phyloP scores from a whole-genome alignment of 345 rosid species.

The Turnera subulata region DNA sequence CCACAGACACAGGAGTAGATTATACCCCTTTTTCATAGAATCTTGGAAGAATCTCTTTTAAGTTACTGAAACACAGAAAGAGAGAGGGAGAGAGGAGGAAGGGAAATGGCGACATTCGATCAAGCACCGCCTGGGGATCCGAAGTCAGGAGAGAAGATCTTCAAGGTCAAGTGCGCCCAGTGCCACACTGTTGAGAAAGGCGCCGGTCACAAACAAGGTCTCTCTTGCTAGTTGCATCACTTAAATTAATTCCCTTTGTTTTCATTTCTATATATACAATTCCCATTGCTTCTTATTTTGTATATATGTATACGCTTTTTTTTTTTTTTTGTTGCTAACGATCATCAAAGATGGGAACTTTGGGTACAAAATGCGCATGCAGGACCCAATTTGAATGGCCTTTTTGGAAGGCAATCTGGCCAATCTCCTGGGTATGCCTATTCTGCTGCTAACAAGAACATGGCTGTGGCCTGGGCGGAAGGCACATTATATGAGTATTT shows the following conservation, averaged over 20 bases:
- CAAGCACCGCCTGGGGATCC: slow-evolving; percentile 81
- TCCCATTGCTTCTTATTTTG: too few relatives aligned
- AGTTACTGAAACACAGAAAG: too few relatives aligned
- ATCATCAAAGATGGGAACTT: not conserved
- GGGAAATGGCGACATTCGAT: slow-evolving; percentile 3
- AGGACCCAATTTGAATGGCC: slow-evolving; percentile 91
- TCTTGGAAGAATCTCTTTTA: too few relatives aligned
- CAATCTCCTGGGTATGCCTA: slow-evolving; percentile 79
- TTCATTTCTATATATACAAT: too few relatives aligned
- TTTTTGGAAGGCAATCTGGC: slow-evolving; percentile 89
- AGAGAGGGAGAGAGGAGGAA: too few relatives aligned
- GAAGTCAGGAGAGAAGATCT: slow-evolving; percentile 77
- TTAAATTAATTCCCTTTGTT: too few relatives aligned
- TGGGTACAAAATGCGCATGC: slow-evolving; percentile 15
- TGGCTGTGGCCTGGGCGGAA: slow-evolving; percentile 85
- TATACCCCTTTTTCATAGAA: too few relatives aligned
- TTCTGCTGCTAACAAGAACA: slow-evolving; percentile 90
- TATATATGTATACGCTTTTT: too few relatives aligned
- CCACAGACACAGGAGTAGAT: too few relatives aligned
- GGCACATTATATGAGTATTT: slow-evolving; percentile 77
- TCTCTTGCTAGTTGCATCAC: not conserved
- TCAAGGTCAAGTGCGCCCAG: slow-evolving; percentile 79
- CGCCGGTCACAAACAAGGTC: slow-evolving; percentile 97
- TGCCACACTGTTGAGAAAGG: slow-evolving; percentile 95
- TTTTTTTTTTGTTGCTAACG: too few relatives aligned